Evolutionary conservation across 192 early-diverging fungal species (phyloP), one percentile per base, ranked within the genome.

Genomic region (Coemansia sp.): DNA sequence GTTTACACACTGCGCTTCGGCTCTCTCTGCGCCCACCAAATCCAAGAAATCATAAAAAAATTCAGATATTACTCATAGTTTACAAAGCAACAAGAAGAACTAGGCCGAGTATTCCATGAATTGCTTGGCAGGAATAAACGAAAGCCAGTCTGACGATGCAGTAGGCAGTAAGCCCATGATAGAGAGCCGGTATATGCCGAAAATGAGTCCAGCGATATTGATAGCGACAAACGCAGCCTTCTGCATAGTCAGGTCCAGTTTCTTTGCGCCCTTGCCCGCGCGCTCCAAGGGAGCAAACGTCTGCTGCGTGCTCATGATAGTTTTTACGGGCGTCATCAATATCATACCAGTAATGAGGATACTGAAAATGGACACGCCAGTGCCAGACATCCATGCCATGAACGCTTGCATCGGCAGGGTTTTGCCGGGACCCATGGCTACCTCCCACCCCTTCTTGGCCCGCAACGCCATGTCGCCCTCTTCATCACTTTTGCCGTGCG

Each of bases 361-460:
- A 39, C 88, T 91, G 68, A 96, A 99, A 61, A 99, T 97, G 68
- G 98, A 95, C 37, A 99, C 92, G 58, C 88, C 74, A 75, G 93
- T 99, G 63, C 98, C 98, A 25, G 91, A 93, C 98, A 99, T 99
- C 86, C 93, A 99, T 29, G 98, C 88, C 98, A 99, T 99, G 72
- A 99, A 90, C 21, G 85, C 93, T 55, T 98, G 93, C 96, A 99
- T 98, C 1, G 98, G 98, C 25, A 98, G 89, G 36, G 89, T 89
- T 75, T 98, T 98, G 55, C 89, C 94, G 5, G 93, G 93, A 1
- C 84, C 89, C 45, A 97, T 80, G 5, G 96, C 95, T 29, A 90
- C 88, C 72, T 99, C 98, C 95, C 95, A 99, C 38, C 96, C 96
- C 91, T 96, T 98, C 90, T 98, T 85, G 29, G 74, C 53, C 15